Evolutionary conservation across 352 stramenopile genomes (phyloP).

Genomic region (Phytopythium vexans): DNA sequence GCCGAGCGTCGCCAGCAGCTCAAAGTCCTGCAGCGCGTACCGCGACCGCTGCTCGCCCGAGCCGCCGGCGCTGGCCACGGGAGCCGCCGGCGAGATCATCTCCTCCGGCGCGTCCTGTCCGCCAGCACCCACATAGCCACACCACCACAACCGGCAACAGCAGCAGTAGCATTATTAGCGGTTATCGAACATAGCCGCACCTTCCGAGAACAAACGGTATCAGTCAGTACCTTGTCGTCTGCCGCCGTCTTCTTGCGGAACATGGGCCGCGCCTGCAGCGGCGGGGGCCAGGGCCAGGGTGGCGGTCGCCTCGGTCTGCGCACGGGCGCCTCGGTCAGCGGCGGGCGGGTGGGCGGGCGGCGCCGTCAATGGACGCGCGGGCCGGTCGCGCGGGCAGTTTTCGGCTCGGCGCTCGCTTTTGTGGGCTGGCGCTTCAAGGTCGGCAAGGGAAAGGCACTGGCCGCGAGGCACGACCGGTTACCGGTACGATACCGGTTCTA

Average conservation of each 20-base stretch:
- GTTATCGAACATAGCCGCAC: neutral
- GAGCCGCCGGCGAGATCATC: slow-evolving; percentile 43
- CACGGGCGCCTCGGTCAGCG: no score
- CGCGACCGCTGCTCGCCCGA: slow-evolving; percentile 24
- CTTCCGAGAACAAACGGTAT: neutral
- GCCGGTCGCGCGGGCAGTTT: no score
- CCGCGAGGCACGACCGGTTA: no score
- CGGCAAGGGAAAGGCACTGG: no score
- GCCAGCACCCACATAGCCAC: neutral
- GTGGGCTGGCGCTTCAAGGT: no score
- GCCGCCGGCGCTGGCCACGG: slow-evolving; percentile 17
- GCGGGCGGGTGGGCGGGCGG: no score
- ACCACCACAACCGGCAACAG: no score
- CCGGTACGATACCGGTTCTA: no score
- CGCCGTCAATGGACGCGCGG: no score
- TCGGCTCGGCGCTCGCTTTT: no score
- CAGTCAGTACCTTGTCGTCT: slow-evolving; percentile 22
- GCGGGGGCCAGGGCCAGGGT: no score
- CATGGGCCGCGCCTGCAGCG: slow-evolving; percentile 11
- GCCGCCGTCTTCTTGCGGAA: slow-evolving; percentile 37
- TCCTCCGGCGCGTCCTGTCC: slow-evolving; percentile 41
- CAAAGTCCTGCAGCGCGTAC: slow-evolving; percentile 71
- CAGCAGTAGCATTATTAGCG: neutral
- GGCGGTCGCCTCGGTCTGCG: no score
- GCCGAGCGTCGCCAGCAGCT: slow-evolving; percentile 71